phyloP scores from a whole-genome alignment of 2,329 filamentous ascomycete species.

The Aspergillus luchuensis region DNA sequence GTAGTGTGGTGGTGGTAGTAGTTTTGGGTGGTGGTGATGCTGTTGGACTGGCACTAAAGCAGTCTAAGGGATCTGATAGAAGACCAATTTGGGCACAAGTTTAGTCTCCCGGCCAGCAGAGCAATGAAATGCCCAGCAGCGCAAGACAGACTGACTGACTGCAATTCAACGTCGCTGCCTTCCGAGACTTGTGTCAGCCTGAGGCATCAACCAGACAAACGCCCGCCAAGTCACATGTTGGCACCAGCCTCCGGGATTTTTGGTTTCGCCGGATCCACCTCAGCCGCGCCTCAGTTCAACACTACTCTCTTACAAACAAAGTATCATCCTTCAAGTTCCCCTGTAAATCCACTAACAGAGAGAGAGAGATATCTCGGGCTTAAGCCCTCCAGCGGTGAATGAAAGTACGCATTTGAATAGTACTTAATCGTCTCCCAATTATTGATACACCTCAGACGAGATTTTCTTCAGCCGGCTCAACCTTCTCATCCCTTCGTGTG shows the following conservation, averaged over 20 bases:
- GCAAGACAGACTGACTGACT: too few species aligned
- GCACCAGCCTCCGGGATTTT: conserved; percentile 19
- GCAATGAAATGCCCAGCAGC: not conserved
- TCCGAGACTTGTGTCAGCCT: conserved; percentile 6
- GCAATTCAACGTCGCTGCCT: not conserved
- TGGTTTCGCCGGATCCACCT: not conserved
- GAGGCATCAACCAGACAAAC: conserved; percentile 9
- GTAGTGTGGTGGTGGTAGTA: conserved; percentile 1
- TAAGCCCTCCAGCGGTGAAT: not conserved
- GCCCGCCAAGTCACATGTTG: conserved; percentile 12
- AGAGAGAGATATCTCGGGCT: not conserved
- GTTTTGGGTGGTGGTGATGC: not conserved
- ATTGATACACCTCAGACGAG: not conserved
- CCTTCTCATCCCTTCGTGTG: not conserved
- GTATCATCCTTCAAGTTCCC: too few species aligned
- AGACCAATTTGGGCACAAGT: not conserved
- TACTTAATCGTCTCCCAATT: not conserved
- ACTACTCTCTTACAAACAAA: not conserved
- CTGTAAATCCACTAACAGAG: not conserved
- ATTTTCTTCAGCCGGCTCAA: not conserved
- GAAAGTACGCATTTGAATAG: too few species aligned
- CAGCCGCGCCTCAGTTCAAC: not conserved
- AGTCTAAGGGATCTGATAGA: not conserved
- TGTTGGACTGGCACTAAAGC: not conserved
- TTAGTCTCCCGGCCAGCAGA: not conserved